These are phyloP conservation scores for Rossbeevera mucosa DNA, from an alignment of 768 basidiomycete species.

Conservation along the genomic window DNA sequence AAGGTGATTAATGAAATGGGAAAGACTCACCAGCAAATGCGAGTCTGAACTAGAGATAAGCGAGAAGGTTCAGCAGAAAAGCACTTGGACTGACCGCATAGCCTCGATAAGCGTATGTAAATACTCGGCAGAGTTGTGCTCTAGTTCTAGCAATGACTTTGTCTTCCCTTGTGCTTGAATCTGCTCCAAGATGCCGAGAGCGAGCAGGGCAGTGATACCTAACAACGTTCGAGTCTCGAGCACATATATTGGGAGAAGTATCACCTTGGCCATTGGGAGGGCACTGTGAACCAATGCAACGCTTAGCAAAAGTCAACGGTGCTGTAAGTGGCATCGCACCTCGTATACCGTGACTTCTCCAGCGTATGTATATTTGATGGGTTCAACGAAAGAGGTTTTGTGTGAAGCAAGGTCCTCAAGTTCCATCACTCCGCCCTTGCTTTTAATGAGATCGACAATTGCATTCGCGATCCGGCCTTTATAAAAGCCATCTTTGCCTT, in stretches of 20 bases:
- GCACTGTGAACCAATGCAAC: slow-evolving; percentile 46
- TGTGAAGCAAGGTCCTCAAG: slow-evolving; percentile 90
- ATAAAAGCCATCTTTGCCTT: slow-evolving; percentile 93
- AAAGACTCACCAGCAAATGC: slow-evolving; percentile 66
- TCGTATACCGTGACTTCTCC: slow-evolving; percentile 88
- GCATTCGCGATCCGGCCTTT: slow-evolving; percentile 87
- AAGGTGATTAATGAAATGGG: background rate
- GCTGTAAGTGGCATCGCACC: slow-evolving; percentile 38
- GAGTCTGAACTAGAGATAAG: slow-evolving; percentile 35
- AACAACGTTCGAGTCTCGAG: background rate
- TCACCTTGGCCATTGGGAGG: slow-evolving; percentile 94
- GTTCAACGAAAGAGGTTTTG: slow-evolving; percentile 73
- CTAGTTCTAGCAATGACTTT: slow-evolving; percentile 67
- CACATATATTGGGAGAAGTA: background rate
- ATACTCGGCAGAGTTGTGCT: slow-evolving; percentile 89
- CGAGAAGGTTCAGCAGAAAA: background rate
- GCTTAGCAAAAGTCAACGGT: background rate
- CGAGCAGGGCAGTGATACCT: slow-evolving; percentile 89
- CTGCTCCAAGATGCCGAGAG: slow-evolving; percentile 87
- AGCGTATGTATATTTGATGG: slow-evolving; percentile 87
- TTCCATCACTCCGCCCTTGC: slow-evolving; percentile 89
- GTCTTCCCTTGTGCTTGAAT: slow-evolving; percentile 72
- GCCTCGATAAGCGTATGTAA: slow-evolving; percentile 85
- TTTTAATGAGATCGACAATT: slow-evolving; percentile 80
- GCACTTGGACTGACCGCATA: slow-evolving; percentile 50